Conservation (phyloP, 1,139 yeast genomes). For the Pichia sp. region DNA sequence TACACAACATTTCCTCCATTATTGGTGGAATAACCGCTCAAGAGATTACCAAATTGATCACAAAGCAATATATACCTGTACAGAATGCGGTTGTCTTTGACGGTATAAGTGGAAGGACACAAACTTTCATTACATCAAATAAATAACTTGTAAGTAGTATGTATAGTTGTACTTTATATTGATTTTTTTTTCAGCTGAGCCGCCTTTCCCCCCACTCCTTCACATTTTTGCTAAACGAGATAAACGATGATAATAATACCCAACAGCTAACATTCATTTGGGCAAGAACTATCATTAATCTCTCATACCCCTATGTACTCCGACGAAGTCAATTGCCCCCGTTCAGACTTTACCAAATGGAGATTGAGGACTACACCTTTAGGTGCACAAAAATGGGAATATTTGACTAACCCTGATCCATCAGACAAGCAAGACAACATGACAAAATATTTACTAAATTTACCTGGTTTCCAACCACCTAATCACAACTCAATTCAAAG, state of each 20-base stretch:
- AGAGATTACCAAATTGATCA: conserved; percentile 58
- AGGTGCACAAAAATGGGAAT: conserved; percentile 83
- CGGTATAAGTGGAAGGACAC: conserved; percentile 48
- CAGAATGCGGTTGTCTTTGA: conserved; percentile 63
- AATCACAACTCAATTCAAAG: conserved; percentile 11
- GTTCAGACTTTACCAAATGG: conserved; percentile 72
- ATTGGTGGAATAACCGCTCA: conserved; percentile 78
- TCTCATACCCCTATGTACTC: conserved; percentile 39
- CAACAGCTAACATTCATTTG: no score
- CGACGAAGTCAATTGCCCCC: conserved; percentile 52
- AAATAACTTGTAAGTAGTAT: not conserved
- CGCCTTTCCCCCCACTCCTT: no score
- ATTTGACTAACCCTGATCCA: conserved; percentile 33
- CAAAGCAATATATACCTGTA: conserved; percentile 68
- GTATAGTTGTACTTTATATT: no score
- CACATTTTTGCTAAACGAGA: no score
- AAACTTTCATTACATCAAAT: not conserved
- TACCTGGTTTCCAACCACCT: conserved; percentile 18
- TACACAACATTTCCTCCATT: conserved; percentile 44
- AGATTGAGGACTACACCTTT: conserved; percentile 58
- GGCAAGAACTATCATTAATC: no score
- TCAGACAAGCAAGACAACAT: conserved; percentile 47
- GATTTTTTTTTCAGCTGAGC: no score
- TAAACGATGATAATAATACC: no score
- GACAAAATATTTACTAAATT: conserved; percentile 49